These are phyloP conservation scores for Solanum hybrid DNA, from an alignment of 305 asterid genomes.

Conservation along the genomic window DNA sequence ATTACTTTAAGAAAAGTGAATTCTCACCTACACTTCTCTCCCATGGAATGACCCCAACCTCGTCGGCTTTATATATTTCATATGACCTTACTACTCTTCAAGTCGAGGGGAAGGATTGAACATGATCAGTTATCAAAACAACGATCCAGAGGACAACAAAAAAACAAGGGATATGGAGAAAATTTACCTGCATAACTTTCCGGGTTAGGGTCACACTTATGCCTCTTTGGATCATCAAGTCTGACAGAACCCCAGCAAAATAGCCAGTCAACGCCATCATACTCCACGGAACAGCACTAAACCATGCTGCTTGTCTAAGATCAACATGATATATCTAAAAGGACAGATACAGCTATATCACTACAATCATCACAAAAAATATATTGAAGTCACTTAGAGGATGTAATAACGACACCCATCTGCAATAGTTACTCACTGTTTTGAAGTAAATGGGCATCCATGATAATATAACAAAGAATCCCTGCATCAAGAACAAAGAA, in stretches of 20 bases:
- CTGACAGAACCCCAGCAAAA: conserved; percentile 77
- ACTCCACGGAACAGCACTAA: conserved; percentile 96
- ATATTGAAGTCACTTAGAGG: not conserved
- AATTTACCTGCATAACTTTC: conserved; percentile 83
- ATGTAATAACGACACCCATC: not conserved
- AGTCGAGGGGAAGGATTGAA: not conserved
- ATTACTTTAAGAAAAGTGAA: not conserved
- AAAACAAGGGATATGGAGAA: not conserved
- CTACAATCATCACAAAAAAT: not conserved
- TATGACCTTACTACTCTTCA: not conserved
- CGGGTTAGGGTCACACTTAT: conserved; percentile 75
- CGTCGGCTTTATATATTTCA: not conserved
- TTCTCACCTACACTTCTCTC: not conserved
- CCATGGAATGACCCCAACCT: not conserved
- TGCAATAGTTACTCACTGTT: conserved; percentile 34
- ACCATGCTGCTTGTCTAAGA: conserved; percentile 97
- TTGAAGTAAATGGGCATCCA: conserved; percentile 99
- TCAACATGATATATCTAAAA: conserved; percentile 79
- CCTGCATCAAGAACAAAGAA: conserved; percentile 39
- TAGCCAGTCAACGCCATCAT: conserved; percentile 91
- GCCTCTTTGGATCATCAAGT: conserved; percentile 72
- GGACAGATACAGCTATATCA: conserved; percentile 5
- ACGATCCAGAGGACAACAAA: not conserved
- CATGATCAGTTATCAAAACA: not conserved
- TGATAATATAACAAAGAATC: conserved; percentile 85